Conservation (phyloP, 2,329 filamentous ascomycete species). For the Pseudogymnoascus sp. region DNA sequence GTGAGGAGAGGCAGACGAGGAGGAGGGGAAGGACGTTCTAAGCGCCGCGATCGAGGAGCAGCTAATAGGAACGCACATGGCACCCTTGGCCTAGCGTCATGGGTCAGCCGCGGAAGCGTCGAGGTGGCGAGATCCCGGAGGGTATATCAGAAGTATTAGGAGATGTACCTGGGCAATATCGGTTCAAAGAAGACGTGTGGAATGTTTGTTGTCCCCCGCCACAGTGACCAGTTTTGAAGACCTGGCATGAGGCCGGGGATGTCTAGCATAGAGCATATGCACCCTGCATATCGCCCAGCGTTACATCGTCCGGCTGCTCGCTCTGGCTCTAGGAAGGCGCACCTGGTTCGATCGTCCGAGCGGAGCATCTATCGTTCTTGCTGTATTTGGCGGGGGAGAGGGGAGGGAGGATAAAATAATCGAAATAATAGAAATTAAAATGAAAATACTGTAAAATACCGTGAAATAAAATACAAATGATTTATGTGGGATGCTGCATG, state of each 20-base stretch:
- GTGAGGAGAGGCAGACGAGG: background rate
- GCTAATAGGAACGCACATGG: constrained; percentile 4
- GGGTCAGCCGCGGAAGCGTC: constrained; percentile 2
- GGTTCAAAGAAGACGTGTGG: background rate
- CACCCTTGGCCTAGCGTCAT: constrained; percentile 2
- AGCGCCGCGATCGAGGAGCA: background rate
- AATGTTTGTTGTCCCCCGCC: background rate
- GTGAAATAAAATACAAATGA: background rate
- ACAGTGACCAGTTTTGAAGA: background rate
- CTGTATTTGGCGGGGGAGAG: background rate
- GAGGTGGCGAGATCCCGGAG: background rate
- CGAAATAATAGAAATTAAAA: background rate
- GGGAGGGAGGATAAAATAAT: background rate
- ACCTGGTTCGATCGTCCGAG: background rate
- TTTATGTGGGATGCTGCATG: background rate
- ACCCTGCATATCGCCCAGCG: background rate
- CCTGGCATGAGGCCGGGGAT: background rate
- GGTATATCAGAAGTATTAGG: background rate
- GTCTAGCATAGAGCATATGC: background rate
- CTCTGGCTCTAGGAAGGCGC: background rate
- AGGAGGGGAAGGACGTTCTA: background rate
- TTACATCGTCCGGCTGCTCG: background rate
- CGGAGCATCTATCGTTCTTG: background rate
- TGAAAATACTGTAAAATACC: background rate
- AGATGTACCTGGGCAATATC: constrained; percentile 3